Conservation (phyloP, 2,329 filamentous ascomycete species). For the Stachybotrys chlorohalonatus region DNA sequence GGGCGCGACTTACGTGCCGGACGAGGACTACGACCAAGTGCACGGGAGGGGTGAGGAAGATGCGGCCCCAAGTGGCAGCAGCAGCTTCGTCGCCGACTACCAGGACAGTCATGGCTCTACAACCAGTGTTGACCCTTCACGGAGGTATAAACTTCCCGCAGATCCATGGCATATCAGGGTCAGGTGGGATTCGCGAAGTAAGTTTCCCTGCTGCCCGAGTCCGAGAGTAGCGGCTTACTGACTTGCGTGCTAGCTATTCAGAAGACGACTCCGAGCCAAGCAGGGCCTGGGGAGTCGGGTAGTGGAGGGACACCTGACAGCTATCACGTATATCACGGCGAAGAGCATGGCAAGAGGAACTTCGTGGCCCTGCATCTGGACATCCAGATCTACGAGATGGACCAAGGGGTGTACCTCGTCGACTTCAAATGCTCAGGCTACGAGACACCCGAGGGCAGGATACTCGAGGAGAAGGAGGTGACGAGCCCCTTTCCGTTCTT, state of each 20-base stretch:
- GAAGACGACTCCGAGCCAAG: slow-evolving; percentile 5
- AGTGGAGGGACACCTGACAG: slow-evolving; percentile 17
- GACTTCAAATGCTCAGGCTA: slow-evolving; percentile 99
- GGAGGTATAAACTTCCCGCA: slow-evolving; percentile 75
- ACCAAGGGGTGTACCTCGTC: slow-evolving; percentile 85
- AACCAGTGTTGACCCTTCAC: slow-evolving; percentile 39
- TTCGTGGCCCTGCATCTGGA: slow-evolving; percentile 90
- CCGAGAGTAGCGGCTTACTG: slow-evolving; percentile 1
- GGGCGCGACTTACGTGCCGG: slow-evolving; percentile 77
- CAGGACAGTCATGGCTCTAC: slow-evolving; percentile 26
- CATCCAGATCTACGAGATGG: slow-evolving; percentile 93
- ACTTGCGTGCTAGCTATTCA: slow-evolving; percentile 23
- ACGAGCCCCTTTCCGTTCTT: slow-evolving; percentile 93
- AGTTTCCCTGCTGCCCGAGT: slow-evolving; percentile 26
- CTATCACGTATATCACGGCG: slow-evolving; percentile 22
- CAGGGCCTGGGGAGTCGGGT: not conserved
- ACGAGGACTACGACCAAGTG: slow-evolving; percentile 47
- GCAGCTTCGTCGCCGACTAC: slow-evolving; percentile 31
- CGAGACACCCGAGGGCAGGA: slow-evolving; percentile 65
- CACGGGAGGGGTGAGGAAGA: slow-evolving; percentile 30
- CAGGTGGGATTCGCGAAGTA: slow-evolving; percentile 76
- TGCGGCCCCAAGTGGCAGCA: slow-evolving; percentile 20
- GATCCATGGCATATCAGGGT: slow-evolving; percentile 94
- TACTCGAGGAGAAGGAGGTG: slow-evolving; percentile 86
- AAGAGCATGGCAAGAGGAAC: slow-evolving; percentile 39